phyloP scores from a whole-genome alignment of 495 filamentous ascomycete species.

The Lindgomyces ingoldianus region DNA sequence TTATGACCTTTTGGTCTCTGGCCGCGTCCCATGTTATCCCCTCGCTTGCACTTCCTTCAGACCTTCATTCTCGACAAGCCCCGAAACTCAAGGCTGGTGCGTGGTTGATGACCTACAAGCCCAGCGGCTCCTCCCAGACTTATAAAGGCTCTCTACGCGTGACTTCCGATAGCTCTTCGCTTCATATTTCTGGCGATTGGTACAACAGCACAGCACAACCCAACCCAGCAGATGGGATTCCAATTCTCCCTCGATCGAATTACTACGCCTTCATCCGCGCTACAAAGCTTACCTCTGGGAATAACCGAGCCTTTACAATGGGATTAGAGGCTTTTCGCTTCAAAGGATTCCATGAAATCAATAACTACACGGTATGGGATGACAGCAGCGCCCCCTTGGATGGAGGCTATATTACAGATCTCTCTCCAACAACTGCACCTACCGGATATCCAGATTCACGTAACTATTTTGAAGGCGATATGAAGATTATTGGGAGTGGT shows the following conservation, averaged over 20 bases:
- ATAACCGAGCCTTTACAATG: slow-evolving; percentile 8
- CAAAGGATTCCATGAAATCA: not conserved
- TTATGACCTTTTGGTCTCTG: slow-evolving; percentile 2
- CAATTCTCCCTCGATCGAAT: slow-evolving; percentile 15
- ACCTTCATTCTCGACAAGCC: slow-evolving; percentile 2
- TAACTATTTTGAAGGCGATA: slow-evolving; percentile 11
- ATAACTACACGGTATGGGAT: slow-evolving; percentile 6
- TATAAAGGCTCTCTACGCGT: slow-evolving; percentile 22
- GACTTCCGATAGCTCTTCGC: slow-evolving; percentile 1
- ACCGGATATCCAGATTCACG: not conserved
- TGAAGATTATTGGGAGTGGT: not conserved
- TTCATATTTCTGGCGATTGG: slow-evolving; percentile 12
- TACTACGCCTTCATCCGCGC: slow-evolving; percentile 17
- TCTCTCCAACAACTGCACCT: slow-evolving; percentile 3
- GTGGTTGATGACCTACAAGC: slow-evolving; percentile 7
- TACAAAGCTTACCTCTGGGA: not conserved
- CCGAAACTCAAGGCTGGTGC: slow-evolving; percentile 3
- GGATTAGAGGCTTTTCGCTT: slow-evolving; percentile 6
- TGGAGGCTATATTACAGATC: not conserved
- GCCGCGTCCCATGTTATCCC: not conserved
- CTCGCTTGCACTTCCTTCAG: not conserved
- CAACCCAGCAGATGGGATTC: slow-evolving; percentile 14
- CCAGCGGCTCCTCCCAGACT: not conserved
- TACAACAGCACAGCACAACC: slow-evolving; percentile 19
- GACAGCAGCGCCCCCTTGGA: not conserved